A percentile compares a stretch with the other conserved stretches of the same genome.
These are phyloP conservation scores for Boechera retrofracta DNA, from an alignment of 345 rosid genomes.

Conservation along the genomic window DNA sequence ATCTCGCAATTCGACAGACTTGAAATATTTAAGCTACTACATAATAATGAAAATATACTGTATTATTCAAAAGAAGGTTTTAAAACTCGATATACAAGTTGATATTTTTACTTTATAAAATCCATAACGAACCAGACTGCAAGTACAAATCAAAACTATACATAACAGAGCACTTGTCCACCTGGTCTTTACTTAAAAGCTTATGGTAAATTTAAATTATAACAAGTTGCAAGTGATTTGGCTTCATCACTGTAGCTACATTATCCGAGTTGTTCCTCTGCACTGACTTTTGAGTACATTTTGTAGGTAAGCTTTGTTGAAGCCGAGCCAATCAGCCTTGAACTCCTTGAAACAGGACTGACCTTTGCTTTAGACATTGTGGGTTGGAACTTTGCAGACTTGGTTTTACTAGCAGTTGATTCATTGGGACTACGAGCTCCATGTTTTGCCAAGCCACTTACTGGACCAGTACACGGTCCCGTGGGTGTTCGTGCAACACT, in stretches of 20 bases:
- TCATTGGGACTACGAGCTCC: conserved; percentile 49
- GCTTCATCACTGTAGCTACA: conserved; percentile 15
- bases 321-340: conserved; percentile 42
- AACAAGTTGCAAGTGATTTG: conserved; percentile 22
- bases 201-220: conserved; percentile 20
- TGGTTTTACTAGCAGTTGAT: conserved; percentile 46
- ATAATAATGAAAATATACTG: neutral
- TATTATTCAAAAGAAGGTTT: neutral
- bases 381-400: conserved; percentile 58
- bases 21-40: neutral
- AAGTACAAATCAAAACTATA: conserved; percentile 34
- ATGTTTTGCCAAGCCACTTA: conserved; percentile 49
- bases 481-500: conserved; percentile 55
- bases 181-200: conserved; percentile 21
- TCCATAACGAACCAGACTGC: conserved; percentile 20
- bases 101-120: neutral
- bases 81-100: neutral
- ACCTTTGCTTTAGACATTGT: conserved; percentile 48
- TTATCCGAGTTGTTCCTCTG: conserved; percentile 42
- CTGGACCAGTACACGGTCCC: conserved; percentile 47
- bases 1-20: too few species aligned
- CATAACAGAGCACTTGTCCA: conserved; percentile 17
- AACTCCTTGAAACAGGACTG: conserved; percentile 49
- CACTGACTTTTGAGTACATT: conserved; percentile 48
- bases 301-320: conserved; percentile 54